Conservation (phyloP, 2,329 filamentous ascomycete species). For the Verticillium isaacii region DNA sequence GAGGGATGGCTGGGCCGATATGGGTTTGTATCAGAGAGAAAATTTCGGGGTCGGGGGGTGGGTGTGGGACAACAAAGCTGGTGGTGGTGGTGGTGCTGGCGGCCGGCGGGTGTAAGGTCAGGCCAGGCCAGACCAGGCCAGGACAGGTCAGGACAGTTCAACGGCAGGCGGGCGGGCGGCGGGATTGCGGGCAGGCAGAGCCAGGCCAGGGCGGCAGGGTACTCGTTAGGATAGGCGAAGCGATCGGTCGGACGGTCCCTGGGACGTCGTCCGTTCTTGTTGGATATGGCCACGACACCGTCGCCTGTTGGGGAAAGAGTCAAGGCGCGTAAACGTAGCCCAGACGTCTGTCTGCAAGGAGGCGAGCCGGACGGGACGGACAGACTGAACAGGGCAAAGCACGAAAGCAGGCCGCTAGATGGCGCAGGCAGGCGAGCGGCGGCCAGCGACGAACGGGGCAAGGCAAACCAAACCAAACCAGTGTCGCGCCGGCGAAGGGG, state of each 20-base stretch:
- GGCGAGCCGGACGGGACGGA: conserved; percentile 2
- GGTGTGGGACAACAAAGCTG: conserved; percentile 1
- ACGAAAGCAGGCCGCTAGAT: conserved; percentile 14
- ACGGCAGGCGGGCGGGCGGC: background rate
- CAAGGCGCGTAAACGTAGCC: background rate
- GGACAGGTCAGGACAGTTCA: background rate
- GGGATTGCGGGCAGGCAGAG: background rate
- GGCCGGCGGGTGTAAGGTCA: conserved; percentile 1
- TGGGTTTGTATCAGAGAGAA: conserved; percentile 11
- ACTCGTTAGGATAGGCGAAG: no score
- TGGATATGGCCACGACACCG: background rate
- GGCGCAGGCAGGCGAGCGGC: conserved; percentile 6
- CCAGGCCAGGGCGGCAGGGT: background rate
- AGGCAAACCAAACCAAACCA: background rate
- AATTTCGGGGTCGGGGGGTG: conserved; percentile 16
- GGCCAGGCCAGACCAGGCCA: no score
- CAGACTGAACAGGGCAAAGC: conserved; percentile 5
- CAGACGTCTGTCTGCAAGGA: background rate
- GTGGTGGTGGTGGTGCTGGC: background rate
- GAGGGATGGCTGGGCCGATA: conserved; percentile 14
- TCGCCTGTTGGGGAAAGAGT: background rate
- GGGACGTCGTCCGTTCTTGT: background rate
- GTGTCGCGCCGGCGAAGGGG: background rate
- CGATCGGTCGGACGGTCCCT: no score
- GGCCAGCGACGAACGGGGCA: background rate